Percentiles rank a stretch among this genome's conserved stretches.
These are phyloP conservation scores for Enteropsectra breve DNA, from an alignment of 371 early-diverging fungal species.

Conservation along the genomic window DNA sequence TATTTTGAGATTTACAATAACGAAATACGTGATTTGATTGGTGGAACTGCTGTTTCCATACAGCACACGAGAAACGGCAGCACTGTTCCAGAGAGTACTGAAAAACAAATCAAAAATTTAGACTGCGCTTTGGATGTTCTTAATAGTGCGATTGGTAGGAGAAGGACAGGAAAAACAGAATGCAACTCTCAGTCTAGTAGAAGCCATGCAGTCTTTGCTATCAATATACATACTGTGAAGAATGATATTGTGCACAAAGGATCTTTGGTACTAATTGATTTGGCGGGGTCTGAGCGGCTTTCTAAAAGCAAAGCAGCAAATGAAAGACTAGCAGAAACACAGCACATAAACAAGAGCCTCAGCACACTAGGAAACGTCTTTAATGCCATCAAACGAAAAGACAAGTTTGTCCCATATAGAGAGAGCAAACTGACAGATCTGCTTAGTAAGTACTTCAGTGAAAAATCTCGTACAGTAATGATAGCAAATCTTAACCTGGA, in stretches of 20 bases:
- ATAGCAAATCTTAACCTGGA: conserved; percentile 85
- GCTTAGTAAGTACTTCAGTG: conserved; percentile 71
- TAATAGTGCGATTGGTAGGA: conserved; percentile 67
- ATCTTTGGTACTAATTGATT: conserved; percentile 80
- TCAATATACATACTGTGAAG: conserved; percentile 66
- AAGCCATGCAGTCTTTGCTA: conserved; percentile 68
- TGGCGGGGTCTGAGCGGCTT: conserved; percentile 96
- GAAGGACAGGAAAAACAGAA: conserved; percentile 77
- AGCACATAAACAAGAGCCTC: conserved; percentile 87
- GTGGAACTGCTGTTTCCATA: conserved; percentile 67
- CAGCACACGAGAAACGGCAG: conserved; percentile 68
- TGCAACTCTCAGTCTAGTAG: conserved; percentile 84
- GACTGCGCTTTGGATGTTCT: conserved; percentile 66
- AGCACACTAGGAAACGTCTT: conserved; percentile 83
- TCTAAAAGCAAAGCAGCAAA: conserved; percentile 74
- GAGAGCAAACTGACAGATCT: conserved; percentile 87
- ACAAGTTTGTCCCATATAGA: conserved; percentile 80
- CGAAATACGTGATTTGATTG: conserved; percentile 73
- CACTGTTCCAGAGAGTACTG: conserved; percentile 3
- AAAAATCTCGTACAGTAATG: conserved; percentile 89
- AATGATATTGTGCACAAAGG: conserved; percentile 68
- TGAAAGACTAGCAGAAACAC: conserved; percentile 78
- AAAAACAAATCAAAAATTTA: conserved; percentile 61
- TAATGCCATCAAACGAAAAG: conserved; percentile 66
- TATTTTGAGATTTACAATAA: conserved; percentile 93